phyloP scores from a whole-genome alignment of 1,284 basidiomycete genomes.

The Trametes versicolor region DNA sequence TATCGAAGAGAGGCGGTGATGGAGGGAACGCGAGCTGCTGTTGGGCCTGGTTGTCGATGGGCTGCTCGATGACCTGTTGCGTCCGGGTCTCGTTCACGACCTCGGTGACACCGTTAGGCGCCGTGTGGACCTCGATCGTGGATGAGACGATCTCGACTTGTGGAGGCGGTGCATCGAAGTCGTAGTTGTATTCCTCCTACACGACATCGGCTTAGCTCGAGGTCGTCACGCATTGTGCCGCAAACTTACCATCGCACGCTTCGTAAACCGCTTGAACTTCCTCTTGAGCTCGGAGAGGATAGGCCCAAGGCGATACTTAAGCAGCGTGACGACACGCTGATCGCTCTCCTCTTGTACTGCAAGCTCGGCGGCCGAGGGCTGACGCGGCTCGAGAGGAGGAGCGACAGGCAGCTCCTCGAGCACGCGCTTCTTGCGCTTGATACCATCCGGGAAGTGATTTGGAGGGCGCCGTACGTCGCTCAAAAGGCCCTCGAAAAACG shows the following conservation, averaged over 20 bases:
- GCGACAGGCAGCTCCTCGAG: slow-evolving; percentile 91
- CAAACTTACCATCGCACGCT: slow-evolving; percentile 77
- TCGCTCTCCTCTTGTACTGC: slow-evolving; percentile 88
- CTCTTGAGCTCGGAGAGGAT: slow-evolving; percentile 91
- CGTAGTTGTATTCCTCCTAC: slow-evolving; percentile 81
- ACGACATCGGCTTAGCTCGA: slow-evolving; percentile 1
- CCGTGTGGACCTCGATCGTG: slow-evolving; percentile 52
- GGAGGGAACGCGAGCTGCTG: slow-evolving; percentile 32
- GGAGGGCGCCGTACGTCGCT: slow-evolving; percentile 80
- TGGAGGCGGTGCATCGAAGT: slow-evolving; percentile 45
- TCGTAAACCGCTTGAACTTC: slow-evolving; percentile 93
- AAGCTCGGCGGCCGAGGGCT: slow-evolving; percentile 87
- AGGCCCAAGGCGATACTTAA: slow-evolving; percentile 89
- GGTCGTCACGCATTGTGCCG: slow-evolving; percentile 7
- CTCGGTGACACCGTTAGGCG: slow-evolving; percentile 56
- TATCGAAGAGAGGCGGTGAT: slow-evolving; percentile 67
- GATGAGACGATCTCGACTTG: slow-evolving; percentile 47
- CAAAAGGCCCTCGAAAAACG: slow-evolving; percentile 84
- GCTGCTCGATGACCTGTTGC: slow-evolving; percentile 37
- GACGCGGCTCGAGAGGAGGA: slow-evolving; percentile 87
- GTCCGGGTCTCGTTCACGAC: slow-evolving; percentile 49
- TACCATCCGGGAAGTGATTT: slow-evolving; percentile 90
- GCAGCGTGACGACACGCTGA: slow-evolving; percentile 78
- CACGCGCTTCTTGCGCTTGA: slow-evolving; percentile 85
- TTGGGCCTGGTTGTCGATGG: slow-evolving; percentile 35